Evolutionary conservation across 805 yeast genomes (phyloP).

Genomic region (Saturnispora besseyi): DNA sequence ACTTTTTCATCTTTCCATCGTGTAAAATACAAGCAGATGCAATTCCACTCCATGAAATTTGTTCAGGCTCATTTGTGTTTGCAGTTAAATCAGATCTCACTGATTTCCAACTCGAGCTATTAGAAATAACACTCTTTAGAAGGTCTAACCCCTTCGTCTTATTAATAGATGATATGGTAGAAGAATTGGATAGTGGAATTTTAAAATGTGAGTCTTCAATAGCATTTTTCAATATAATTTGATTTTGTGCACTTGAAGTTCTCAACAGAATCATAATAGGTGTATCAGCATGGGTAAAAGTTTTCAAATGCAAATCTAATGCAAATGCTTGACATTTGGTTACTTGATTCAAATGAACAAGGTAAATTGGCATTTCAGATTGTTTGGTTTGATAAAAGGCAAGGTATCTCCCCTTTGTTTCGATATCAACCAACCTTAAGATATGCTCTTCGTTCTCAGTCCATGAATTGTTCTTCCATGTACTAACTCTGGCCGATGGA

Average conservation of each 20-base stretch:
- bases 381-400: neutral
- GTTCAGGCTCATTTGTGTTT: neutral
- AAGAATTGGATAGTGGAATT: neutral
- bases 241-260: slow-evolving; percentile 4
- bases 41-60: slow-evolving; percentile 6
- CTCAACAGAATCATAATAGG: slow-evolving; percentile 11
- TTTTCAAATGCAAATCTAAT: slow-evolving; percentile 14
- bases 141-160: neutral
- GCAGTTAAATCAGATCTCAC: neutral
- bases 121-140: slow-evolving; percentile 1
- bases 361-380: neutral
- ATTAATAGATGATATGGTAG: slow-evolving; percentile 1
- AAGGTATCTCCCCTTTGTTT: neutral
- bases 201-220: slow-evolving; percentile 1
- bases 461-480: slow-evolving; percentile 26
- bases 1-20: slow-evolving; percentile 7
- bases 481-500: slow-evolving; percentile 20
- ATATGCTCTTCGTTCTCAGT: slow-evolving; percentile 8
- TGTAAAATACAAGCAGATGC: slow-evolving; percentile 3
- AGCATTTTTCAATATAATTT: slow-evolving; percentile 1
- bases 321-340: slow-evolving; percentile 10
- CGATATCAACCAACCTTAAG: neutral
- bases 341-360: slow-evolving; percentile 3
- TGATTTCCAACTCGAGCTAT: slow-evolving; percentile 8
- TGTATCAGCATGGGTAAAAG: slow-evolving; percentile 5